phyloP scores from a whole-genome alignment of 805 yeast species.

The Barnettozyma pratensis region DNA sequence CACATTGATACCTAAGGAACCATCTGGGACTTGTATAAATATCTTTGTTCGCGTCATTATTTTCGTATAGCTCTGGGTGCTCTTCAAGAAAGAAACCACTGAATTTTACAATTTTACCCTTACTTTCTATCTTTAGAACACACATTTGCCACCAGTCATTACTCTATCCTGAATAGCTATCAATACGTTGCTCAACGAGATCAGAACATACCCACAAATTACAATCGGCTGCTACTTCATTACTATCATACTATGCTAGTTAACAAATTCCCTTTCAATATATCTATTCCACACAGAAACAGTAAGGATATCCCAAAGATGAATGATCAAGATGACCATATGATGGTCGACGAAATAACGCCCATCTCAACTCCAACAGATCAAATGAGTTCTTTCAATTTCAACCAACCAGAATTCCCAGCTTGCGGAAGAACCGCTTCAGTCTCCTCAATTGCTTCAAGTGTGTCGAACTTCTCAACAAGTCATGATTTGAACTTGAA shows the following conservation, averaged over 20 bases:
- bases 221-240: background rate
- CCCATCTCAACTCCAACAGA: slow-evolving; percentile 25
- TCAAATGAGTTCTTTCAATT: slow-evolving; percentile 8
- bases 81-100: too few relatives aligned
- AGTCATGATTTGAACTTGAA: slow-evolving; percentile 21
- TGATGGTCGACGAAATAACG: slow-evolving; percentile 16
- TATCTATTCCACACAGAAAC: slow-evolving; percentile 3
- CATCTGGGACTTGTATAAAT: background rate
- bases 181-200: background rate
- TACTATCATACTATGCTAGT: slow-evolving; percentile 11
- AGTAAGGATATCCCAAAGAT: background rate
- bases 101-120: background rate
- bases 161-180: background rate
- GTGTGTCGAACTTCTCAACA: slow-evolving; percentile 20
- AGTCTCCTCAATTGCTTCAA: slow-evolving; percentile 22
- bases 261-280: slow-evolving; percentile 16
- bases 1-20: background rate
- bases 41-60: background rate
- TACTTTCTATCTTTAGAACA: background rate
- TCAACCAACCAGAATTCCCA: slow-evolving; percentile 18
- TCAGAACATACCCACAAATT: background rate
- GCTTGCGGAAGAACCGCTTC: slow-evolving; percentile 22
- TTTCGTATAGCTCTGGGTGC: background rate
- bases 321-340: slow-evolving; percentile 10
- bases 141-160: too few relatives aligned